Base-by-base conservation (phyloP, 371 early-diverging fungal species). In the Mortierella sp. region DNA sequence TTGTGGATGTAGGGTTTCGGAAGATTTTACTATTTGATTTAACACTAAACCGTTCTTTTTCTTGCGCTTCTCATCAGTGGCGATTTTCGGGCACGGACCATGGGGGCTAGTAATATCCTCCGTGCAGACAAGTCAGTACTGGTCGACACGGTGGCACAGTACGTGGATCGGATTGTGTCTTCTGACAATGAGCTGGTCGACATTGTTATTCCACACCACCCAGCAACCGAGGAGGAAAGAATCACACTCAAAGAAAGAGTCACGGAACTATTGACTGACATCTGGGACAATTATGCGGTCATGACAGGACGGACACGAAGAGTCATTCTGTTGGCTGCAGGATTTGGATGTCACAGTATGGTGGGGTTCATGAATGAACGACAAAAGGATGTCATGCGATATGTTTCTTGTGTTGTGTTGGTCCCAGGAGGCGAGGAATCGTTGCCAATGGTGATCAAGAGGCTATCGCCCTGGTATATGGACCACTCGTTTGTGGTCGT, bases 351-450 rank as follows among this genome's bases (percentile, higher is more conserved):
- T 34, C 69, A 69, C 12, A 52, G 69, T 37, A 44, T 76, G 76
- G 55, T 69, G 0, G 49, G 65, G 13, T 69, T 76, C 39, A 76
- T 76, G 76, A 76, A 76, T 27, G 60, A 69, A 41, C 69, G 76
- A 9, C 76, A 76, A 49, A 68, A 69, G 50, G 69, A 76, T 19
- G 61, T 76, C 22, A 40, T 44, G 29, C 44, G 46, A 7, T 57
- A 48, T 37, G 69, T 76, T 21, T 68, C 69, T 1, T 76, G 76
- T 50, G 69, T 47, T 3, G 76, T 76, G n/a, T 13, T 76, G 50
- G 19, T 76, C 6, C 76, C 76, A 28, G 76, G 65, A 13, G 65
- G 62, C 3, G 76, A 68, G 3, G 65, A 76, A 31, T 19, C 69
- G 4, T 41, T 76, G 8, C 76, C 76, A 7, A 57, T 68, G 65